phyloP scores from a whole-genome alignment of 2,329 filamentous ascomycete species.

The Trichoderma endophyticum region DNA sequence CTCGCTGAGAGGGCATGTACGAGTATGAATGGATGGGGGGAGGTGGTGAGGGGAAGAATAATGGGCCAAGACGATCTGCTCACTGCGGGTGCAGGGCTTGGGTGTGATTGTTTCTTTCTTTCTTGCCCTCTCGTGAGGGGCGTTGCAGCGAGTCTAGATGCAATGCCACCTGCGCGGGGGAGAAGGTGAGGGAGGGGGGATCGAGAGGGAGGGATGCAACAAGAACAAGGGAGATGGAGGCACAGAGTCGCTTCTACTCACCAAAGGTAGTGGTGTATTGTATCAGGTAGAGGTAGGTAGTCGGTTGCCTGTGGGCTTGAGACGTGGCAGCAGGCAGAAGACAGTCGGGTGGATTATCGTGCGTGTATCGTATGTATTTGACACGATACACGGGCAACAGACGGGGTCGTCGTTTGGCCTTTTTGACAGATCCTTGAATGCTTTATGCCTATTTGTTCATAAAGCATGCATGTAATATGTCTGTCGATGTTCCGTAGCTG shows the following conservation, averaged over 20 bases:
- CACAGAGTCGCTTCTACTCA: conserved; percentile 1
- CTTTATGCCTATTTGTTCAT: background rate
- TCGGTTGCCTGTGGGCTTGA: background rate
- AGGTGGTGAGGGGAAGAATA: background rate
- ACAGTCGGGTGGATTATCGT: background rate
- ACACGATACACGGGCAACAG: background rate
- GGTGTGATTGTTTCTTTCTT: background rate
- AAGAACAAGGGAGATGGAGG: background rate
- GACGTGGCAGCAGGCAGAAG: background rate
- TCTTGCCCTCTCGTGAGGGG: background rate
- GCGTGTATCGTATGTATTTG: background rate
- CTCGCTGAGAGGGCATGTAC: background rate
- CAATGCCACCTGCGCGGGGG: conserved; percentile 13
- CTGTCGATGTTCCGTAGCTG: conserved; percentile 7
- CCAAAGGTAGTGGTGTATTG: background rate
- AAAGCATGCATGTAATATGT: conserved; percentile 11
- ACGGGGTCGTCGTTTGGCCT: background rate
- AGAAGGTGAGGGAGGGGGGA: background rate
- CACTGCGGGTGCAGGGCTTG: background rate
- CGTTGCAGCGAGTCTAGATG: conserved; percentile 8
- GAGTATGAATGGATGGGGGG: background rate
- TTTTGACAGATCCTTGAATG: background rate
- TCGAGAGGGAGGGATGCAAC: conserved; percentile 1
- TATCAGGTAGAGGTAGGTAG: background rate
- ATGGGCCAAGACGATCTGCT: conserved; percentile 7